phyloP scores from a whole-genome alignment of 2,329 filamentous ascomycete genomes.

The Alternaria hordeiaustralica region DNA sequence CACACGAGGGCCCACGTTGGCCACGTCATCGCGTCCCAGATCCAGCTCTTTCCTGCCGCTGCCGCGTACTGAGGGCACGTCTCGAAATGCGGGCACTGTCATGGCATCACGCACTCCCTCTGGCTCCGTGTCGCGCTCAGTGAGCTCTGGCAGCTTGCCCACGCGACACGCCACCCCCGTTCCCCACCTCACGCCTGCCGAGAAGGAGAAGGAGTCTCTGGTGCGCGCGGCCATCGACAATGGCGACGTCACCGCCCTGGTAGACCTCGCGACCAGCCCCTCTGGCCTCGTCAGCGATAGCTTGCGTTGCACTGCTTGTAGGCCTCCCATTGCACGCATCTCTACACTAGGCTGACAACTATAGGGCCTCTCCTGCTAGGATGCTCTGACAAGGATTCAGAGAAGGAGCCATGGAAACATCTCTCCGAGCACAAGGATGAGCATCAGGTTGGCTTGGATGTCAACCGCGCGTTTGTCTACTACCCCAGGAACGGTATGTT shows the following conservation, averaged over 20 bases:
- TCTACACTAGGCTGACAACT: slow-evolving; percentile 19
- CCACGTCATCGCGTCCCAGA: slow-evolving; percentile 14
- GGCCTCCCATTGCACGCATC: slow-evolving; percentile 43
- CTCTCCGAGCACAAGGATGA: slow-evolving; percentile 84
- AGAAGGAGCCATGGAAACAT: slow-evolving; percentile 59
- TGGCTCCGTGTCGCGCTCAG: slow-evolving; percentile 33
- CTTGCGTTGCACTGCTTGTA: slow-evolving; percentile 79
- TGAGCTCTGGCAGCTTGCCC: slow-evolving; percentile 37
- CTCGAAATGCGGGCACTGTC: slow-evolving; percentile 27
- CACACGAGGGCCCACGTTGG: slow-evolving; percentile 6
- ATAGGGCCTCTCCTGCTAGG: slow-evolving; percentile 68
- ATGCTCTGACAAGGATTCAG: slow-evolving; percentile 29
- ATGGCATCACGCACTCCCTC: slow-evolving; percentile 38
- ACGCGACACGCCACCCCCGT: slow-evolving; percentile 22
- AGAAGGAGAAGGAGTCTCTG: slow-evolving; percentile 34
- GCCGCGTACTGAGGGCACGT: not conserved
- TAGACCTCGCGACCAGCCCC: slow-evolving; percentile 51
- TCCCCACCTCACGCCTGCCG: slow-evolving; percentile 25
- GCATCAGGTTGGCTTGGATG: slow-evolving; percentile 88
- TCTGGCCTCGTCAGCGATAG: slow-evolving; percentile 57
- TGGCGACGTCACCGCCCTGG: slow-evolving; percentile 49
- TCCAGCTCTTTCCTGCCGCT: not conserved
- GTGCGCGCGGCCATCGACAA: slow-evolving; percentile 53
- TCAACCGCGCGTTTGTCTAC: slow-evolving; percentile 95
- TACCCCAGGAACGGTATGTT: slow-evolving; percentile 76